A percentile compares a stretch with the other conserved stretches of the same genome.
These are phyloP conservation scores for Synchytrium microbalum DNA, from an alignment of 371 early-diverging fungal species.

Conservation along the genomic window DNA sequence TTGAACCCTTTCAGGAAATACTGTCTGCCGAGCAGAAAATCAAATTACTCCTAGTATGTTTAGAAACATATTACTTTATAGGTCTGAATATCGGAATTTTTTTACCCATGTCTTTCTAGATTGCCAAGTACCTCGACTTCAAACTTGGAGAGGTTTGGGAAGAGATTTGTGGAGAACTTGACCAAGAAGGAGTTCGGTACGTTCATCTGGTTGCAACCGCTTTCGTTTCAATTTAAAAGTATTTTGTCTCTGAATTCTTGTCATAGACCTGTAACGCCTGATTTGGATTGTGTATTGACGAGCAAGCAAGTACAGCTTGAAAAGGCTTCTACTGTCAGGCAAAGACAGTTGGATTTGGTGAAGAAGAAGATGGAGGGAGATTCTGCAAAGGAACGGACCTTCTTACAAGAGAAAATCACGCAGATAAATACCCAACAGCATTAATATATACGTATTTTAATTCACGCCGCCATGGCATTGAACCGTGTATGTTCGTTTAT, in stretches of 20 bases:
- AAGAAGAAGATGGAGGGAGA: background rate
- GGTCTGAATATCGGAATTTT: background rate
- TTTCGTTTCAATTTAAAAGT: background rate
- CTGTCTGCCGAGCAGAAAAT: constrained; percentile 23
- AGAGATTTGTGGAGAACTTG: constrained; percentile 24
- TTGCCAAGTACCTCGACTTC: constrained; percentile 41
- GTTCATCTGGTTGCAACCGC: background rate
- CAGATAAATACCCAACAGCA: background rate
- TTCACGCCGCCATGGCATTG: too few relatives aligned
- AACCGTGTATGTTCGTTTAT: too few relatives aligned
- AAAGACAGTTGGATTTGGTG: constrained; percentile 20
- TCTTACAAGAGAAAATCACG: background rate
- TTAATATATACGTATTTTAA: background rate
- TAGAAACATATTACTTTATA: background rate
- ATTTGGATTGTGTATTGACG: constrained; percentile 25
- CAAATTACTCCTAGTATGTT: constrained; percentile 29
- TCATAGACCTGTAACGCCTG: constrained; percentile 27
- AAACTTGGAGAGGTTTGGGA: constrained; percentile 40
- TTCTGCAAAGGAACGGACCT: background rate
- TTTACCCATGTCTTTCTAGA: constrained; percentile 7
- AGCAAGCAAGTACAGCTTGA: constrained; percentile 22
- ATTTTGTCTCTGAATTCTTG: too few relatives aligned
- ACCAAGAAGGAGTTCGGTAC: constrained; percentile 29
- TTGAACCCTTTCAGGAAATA: constrained; percentile 15
- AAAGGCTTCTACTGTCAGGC: constrained; percentile 22